Conservation (phyloP, 1,139 yeast genomes). For the Candida sanyaensis region DNA sequence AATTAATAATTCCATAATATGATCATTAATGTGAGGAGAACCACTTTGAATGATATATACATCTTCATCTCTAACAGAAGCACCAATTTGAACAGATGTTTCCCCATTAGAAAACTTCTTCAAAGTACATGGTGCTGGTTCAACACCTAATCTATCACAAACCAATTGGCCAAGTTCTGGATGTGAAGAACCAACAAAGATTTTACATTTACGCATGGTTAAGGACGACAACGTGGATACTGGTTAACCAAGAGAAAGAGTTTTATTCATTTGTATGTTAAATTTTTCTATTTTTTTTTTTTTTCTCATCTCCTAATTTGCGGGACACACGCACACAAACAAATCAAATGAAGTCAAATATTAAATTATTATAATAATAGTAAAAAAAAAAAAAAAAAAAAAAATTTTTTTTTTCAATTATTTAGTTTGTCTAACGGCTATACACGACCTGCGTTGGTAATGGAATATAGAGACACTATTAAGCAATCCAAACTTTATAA, state of each 20-base stretch:
- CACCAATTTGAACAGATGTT: slow-evolving; percentile 94
- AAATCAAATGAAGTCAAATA: neutral
- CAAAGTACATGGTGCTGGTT: slow-evolving; percentile 92
- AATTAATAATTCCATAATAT: slow-evolving; percentile 93
- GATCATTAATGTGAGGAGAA: slow-evolving; percentile 86
- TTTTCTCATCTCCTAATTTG: slow-evolving; percentile 2
- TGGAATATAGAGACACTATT: slow-evolving; percentile 14
- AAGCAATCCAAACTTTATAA: slow-evolving; percentile 24
- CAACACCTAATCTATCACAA: slow-evolving; percentile 87
- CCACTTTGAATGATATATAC: slow-evolving; percentile 96
- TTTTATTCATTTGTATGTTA: neutral
- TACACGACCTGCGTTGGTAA: neutral
- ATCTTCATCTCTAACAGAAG: slow-evolving; percentile 93
- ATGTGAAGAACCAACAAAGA: slow-evolving; percentile 94
- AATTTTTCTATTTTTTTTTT: slow-evolving; percentile 6
- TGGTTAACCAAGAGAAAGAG: neutral
- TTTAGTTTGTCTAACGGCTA: too few relatives aligned
- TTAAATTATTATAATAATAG: too few relatives aligned
- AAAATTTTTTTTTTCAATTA: neutral
- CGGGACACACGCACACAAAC: neutral
- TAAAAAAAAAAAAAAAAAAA: too few relatives aligned
- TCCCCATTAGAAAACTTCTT: slow-evolving; percentile 96
- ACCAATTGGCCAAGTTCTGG: slow-evolving; percentile 90
- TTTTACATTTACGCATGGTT: slow-evolving; percentile 91
- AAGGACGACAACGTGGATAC: slow-evolving; percentile 13